phyloP scores from a whole-genome alignment of 2,329 filamentous ascomycete species.

The Fusarium lateritium region DNA sequence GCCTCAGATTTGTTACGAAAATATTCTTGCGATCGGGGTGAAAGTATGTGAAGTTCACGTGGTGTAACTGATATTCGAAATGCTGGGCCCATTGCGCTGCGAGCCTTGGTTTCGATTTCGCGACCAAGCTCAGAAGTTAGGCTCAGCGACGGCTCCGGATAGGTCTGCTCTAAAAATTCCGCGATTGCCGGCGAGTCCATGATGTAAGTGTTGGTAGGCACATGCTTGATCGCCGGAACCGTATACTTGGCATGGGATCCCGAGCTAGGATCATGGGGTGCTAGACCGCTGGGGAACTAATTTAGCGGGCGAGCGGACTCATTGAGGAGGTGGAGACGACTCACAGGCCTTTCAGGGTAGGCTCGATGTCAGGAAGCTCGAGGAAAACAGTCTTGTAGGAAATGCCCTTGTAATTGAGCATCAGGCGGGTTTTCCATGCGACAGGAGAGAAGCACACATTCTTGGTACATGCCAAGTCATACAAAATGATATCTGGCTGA shows the following conservation, averaged over 20 bases:
- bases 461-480: constrained; percentile 27
- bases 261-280: not conserved
- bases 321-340: accelerated
- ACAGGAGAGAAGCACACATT: constrained; percentile 15
- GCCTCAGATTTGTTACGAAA: constrained; percentile 16
- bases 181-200: constrained; percentile 20
- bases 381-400: constrained; percentile 16
- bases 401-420: constrained; percentile 28
- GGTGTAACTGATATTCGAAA: not conserved
- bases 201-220: not conserved
- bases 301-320: not conserved
- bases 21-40: constrained; percentile 15
- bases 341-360: not conserved
- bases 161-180: constrained; percentile 11
- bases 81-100: not conserved
- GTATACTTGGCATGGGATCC: constrained; percentile 3
- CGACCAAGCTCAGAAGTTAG: constrained; percentile 3
- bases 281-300: not conserved
- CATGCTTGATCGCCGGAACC: constrained; percentile 16
- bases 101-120: constrained; percentile 9
- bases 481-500: not conserved
- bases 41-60: constrained; percentile 20
- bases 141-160: not conserved
- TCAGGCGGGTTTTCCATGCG: constrained; percentile 22
- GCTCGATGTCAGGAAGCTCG: constrained; percentile 24